Conservation (phyloP, 2,329 filamentous ascomycete genomes). For the Gnomoniopsis smithogilvyi region DNA sequence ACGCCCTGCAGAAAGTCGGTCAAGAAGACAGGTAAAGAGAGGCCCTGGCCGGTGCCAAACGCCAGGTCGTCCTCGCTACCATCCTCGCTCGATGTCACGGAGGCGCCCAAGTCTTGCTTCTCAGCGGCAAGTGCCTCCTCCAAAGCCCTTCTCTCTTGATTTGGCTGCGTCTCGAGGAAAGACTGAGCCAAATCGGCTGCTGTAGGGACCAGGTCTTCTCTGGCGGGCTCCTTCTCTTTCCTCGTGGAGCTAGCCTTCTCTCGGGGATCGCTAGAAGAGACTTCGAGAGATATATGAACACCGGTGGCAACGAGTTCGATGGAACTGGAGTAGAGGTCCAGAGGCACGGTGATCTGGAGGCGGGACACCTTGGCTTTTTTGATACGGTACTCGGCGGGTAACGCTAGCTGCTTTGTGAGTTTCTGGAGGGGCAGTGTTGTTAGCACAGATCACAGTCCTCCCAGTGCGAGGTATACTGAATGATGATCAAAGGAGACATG, state of each 20-base stretch:
- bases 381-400: constrained; percentile 70
- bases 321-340: constrained; percentile 82
- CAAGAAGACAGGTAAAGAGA: constrained; percentile 68
- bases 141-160: constrained; percentile 62
- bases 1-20: constrained; percentile 72
- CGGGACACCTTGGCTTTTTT: constrained; percentile 71
- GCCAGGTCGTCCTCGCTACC: constrained; percentile 57
- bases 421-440: constrained; percentile 53
- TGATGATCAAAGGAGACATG: neutral
- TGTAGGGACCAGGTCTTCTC: constrained; percentile 53
- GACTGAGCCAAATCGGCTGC: constrained; percentile 73
- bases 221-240: constrained; percentile 25
- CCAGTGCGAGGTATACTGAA: neutral
- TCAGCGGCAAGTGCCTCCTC: constrained; percentile 66
- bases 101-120: constrained; percentile 59
- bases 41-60: constrained; percentile 66
- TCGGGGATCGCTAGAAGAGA: constrained; percentile 39
- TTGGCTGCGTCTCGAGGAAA: constrained; percentile 70
- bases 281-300: constrained; percentile 66
- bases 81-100: constrained; percentile 56
- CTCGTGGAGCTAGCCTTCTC: constrained; percentile 25
- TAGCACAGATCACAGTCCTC: neutral
- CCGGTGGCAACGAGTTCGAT: constrained; percentile 81
- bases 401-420: constrained; percentile 69
- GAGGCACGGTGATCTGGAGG: constrained; percentile 78